A percentile compares a stretch with the other conserved stretches of the same genome.
Conservation (phyloP, 352 stramenopile species). For the Phytopythium chamaehyphon region DNA sequence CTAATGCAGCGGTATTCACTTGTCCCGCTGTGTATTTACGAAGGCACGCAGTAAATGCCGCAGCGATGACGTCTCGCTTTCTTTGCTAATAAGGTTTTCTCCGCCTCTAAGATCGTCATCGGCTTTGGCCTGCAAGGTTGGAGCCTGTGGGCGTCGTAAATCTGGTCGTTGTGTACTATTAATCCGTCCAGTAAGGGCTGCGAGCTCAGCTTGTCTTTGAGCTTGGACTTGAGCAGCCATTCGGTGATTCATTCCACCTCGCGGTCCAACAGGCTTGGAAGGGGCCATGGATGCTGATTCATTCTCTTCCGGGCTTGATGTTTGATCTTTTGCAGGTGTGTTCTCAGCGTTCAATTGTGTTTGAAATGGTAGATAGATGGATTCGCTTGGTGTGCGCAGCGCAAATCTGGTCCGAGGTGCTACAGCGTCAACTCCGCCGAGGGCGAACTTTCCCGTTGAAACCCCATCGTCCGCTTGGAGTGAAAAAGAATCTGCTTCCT, state of each 20-base stretch:
- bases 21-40: not conserved
- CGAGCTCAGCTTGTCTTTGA: conserved; percentile 38
- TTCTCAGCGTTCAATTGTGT: not conserved
- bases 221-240: conserved; percentile 39
- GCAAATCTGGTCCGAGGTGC: no score
- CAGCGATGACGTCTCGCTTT: not conserved
- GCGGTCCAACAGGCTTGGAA: not conserved
- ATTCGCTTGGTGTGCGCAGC: no score
- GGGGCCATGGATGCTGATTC: not conserved
- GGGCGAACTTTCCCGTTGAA: no score
- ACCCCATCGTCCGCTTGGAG: no score
- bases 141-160: not conserved
- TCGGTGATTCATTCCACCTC: conserved; percentile 5
- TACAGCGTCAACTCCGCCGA: no score
- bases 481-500: not conserved
- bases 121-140: not conserved
- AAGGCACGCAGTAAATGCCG: conserved; percentile 4
- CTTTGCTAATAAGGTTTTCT: conserved; percentile 2
- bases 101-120: conserved; percentile 8
- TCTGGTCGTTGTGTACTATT: not conserved
- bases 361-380: no score
- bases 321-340: not conserved
- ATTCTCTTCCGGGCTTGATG: not conserved
- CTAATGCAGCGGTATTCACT: not conserved
- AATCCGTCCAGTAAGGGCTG: conserved; percentile 13